Base-by-base conservation (phyloP, 2,329 filamentous ascomycete species). In the Penicillium sp. region DNA sequence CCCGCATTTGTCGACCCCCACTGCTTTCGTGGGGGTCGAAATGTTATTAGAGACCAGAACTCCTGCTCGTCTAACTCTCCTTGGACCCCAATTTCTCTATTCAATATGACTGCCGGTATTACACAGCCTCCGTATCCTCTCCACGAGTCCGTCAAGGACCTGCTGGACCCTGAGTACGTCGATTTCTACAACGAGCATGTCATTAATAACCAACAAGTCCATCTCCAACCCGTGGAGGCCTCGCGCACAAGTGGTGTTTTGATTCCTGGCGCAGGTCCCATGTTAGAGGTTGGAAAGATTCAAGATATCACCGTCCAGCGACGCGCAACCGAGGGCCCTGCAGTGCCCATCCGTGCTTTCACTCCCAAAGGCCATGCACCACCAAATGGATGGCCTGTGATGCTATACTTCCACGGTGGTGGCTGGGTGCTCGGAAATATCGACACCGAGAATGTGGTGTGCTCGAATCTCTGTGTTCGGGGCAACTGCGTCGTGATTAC, bases 341-440 rank as follows among this genome's bases (percentile, higher is more conserved):
- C 78, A 18, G 66, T 84, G n/a, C 59, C 58, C 2, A 63, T 83
- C 13, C 75, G 82, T 14, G 76, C 72, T 32, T 85, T 84, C 58
- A 82, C 77, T 1, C 82, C 83, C 0, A 63, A 67, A 5, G 79
- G 78, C 0, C 56, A 71, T 5, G 71, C 54, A 10, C 81, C 81
- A 0, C 67, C 61, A 0, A 61, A 58, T 0, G 82, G 83, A 24
- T 85, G 82, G 82, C 82, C 82, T 2, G 75, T 80, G 7, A 77
- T 81, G 64, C 59, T 85, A 3, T 86, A 83, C 64, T 82, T 78
- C 60, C 83, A 85, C 59, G 83, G 82, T 4, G 82, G 82, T 1
- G 83, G 82, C 3, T 85, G 81, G 81, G 81, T 84, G 3, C 60
- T 84, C 29, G 82, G 82, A 0, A 82, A 79, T 43, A 82, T 84